Base-by-base conservation (phyloP, 331 rosid species). In the Rhamnella rubrinervis region DNA sequence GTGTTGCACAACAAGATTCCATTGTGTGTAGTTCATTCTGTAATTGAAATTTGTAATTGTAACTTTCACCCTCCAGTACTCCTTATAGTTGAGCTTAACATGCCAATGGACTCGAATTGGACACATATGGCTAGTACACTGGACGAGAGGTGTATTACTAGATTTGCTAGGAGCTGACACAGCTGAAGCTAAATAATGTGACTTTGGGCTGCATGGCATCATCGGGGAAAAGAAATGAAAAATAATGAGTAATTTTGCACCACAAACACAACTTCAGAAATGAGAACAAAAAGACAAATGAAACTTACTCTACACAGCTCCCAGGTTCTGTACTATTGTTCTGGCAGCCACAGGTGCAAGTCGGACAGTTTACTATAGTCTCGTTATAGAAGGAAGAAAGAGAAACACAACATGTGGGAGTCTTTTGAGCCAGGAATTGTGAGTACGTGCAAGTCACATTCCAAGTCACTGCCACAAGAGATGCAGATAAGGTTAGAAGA, bases 1-100 rank as follows among this genome's bases (percentile, higher is more conserved):
- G 65, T 93, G 98, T 81, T 90, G 97, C 76, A 76, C 97, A n/a
- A 93, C 97, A 41, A 93, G 93, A 82, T 90, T 90, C 98, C 98
- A 93, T 35, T 71, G 93, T 1, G 98, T 70, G 74, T 88, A 93
- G 75, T 93, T 93, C 98, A 90, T 86, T 80, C 97, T 82, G 87
- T 90, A 88, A 77, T 93, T 93, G 90, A 93, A 93, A 78, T 90
- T 93, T 28, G 92, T 90, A 71, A 93, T 84, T 53, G 96, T 85
- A 68, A 93, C 75, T 84, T 90, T 93, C 82, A 93, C 89, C 80
- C 98, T 80, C 98, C 98, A 93, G 67, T 93, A 93, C 69, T 92
- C 98, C 82, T 90, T 92, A 80, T 93, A 93, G 69, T 93, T 93
- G 72, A 92, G 80, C 82, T 90, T 92, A 71, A 91, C 95, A 39